These are phyloP conservation scores for Scytalidium sp. DNA, from an alignment of 2,329 filamentous ascomycete species.

Conservation along the genomic window DNA sequence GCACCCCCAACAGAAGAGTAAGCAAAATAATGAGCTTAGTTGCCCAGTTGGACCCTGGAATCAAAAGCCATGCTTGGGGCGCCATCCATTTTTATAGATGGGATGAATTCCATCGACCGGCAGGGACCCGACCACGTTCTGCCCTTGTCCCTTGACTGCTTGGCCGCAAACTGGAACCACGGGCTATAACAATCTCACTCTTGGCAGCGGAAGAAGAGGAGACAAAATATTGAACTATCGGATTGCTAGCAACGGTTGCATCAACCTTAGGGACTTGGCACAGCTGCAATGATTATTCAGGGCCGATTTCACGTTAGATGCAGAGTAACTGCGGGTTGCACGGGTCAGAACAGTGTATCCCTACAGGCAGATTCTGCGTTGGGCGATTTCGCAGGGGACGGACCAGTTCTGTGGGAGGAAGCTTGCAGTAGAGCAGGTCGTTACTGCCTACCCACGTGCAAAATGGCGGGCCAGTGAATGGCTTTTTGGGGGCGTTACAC, in stretches of 20 bases:
- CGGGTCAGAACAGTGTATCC: not conserved
- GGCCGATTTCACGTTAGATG: slow-evolving; percentile 59
- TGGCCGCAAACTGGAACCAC: not conserved
- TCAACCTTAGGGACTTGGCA: too few relatives aligned
- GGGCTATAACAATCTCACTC: not conserved
- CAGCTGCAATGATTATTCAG: too few relatives aligned
- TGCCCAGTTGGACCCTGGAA: slow-evolving; percentile 9
- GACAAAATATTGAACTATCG: not conserved
- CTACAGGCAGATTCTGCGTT: not conserved
- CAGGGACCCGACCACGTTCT: not conserved
- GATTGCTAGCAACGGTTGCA: not conserved
- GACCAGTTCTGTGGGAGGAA: not conserved
- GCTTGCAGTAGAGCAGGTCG: not conserved
- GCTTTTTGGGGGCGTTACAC: not conserved
- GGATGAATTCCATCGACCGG: not conserved
- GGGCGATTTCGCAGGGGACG: not conserved
- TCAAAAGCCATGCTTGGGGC: not conserved
- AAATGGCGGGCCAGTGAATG: not conserved
- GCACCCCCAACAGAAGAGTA: slow-evolving; percentile 10
- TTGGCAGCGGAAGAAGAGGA: not conserved
- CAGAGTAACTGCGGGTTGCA: slow-evolving; percentile 63
- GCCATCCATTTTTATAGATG: slow-evolving; percentile 1
- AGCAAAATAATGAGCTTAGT: slow-evolving; percentile 13
- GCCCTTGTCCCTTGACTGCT: not conserved
- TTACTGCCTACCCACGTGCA: not conserved